phyloP scores from a whole-genome alignment of 306 rosid genomes.

The Prunus mira region DNA sequence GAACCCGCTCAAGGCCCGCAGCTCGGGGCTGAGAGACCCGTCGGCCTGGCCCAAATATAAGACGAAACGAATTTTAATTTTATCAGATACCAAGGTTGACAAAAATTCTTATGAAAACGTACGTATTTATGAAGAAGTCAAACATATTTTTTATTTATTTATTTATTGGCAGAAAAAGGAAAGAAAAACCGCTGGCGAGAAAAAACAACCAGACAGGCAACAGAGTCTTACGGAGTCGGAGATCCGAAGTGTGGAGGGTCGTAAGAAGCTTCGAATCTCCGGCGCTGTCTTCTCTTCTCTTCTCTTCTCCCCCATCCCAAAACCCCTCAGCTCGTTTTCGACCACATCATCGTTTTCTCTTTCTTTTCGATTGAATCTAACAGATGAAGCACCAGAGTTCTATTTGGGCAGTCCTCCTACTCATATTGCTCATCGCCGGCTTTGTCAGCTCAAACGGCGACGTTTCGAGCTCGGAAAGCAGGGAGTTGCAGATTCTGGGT shows the following conservation, averaged over 20 bases:
- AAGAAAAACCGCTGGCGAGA: background rate
- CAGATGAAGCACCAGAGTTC: slow-evolving; percentile 28
- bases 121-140: background rate
- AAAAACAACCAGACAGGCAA: background rate
- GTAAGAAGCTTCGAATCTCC: slow-evolving; percentile 39
- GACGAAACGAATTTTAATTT: too few relatives aligned
- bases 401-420: background rate
- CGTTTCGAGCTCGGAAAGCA: background rate
- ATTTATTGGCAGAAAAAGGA: background rate
- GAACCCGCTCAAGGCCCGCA: too few relatives aligned
- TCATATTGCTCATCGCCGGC: background rate
- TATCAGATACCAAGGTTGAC: too few relatives aligned
- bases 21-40: too few relatives aligned
- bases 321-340: background rate
- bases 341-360: background rate
- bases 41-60: too few relatives aligned
- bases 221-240: slow-evolving; percentile 8
- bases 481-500: background rate
- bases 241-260: slow-evolving; percentile 25
- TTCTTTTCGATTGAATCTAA: background rate
- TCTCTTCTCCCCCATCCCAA: background rate
- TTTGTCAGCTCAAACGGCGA: background rate
- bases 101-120: too few relatives aligned
- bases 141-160: too few relatives aligned
- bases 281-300: slow-evolving; percentile 2